Evolutionary conservation across 2,329 filamentous ascomycete species (phyloP), one percentile per base, ranked within the genome.

Genomic region (Trichoderma afroharzianum): DNA sequence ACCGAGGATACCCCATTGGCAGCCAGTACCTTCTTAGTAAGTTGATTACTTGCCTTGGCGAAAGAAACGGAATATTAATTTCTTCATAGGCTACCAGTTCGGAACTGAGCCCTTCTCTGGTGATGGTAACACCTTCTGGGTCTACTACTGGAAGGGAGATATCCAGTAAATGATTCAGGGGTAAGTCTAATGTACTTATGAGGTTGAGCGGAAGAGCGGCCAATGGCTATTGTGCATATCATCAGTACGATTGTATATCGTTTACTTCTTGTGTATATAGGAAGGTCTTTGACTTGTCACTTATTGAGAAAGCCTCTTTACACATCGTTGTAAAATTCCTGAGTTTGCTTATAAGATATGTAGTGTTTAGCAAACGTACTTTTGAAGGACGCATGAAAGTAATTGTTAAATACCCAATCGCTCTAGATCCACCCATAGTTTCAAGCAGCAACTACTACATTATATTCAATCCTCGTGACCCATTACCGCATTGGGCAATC

Each of bases 91-190:
- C 15, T 71, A 71, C 50, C 75, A 77, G 69, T 76, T 76, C 24
- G 88, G 88, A 12, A 89, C 87, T 3, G 88, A 89, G 81, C 83
- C 87, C 1, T 89, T 89, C 74, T 83, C 83, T 72, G 87, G 87
- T 39, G 81, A 75, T 53, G 80, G 84, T 62, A 74, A 72, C 21
- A 64, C 58, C 26, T 76, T 77, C 72, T 73, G 71, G 21, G 68
- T 71, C 21, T 68, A 43, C 32, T 62, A 71, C 63, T 73, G 71
- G 71, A 43, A 57, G 6, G 68, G 64, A 14, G 63, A 67, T 15
- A 64, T 71, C n/a, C 33, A 68, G 21, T 71, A 71, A 63, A 30
- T 18, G 24, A 58, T 32, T 6, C 18, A 58, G 26, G 26, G 18
- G 8, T 15, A n/a, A 32, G 6, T 58, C 26, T 28, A 58, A 32